Percentiles rank a stretch among this genome's conserved stretches.
Evolutionary conservation across 257 asterid species (phyloP).

Genomic region (Gentiana straminea): DNA sequence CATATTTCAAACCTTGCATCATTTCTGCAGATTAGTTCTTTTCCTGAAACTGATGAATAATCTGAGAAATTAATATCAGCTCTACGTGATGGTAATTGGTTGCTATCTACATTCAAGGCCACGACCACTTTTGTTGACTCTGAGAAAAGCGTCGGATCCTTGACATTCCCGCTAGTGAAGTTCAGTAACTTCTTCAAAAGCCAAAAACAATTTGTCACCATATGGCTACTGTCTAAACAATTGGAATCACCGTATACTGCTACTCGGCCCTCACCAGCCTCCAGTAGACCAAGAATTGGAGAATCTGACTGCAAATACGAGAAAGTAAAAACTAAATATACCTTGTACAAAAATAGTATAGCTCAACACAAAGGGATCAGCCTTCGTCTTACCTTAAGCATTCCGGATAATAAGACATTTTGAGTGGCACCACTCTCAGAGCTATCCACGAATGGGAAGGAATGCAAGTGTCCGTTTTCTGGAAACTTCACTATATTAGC

Average conservation of each 20-base stretch:
- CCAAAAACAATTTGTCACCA: constrained; percentile 96
- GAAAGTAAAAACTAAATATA: background rate
- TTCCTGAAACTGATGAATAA: constrained; percentile 65
- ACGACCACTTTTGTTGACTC: constrained; percentile 53
- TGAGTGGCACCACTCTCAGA: constrained; percentile 98
- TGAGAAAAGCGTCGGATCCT: constrained; percentile 67
- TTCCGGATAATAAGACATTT: constrained; percentile 72
- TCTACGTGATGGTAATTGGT: constrained; percentile 85
- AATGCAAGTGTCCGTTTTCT: constrained; percentile 84
- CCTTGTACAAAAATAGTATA: background rate
- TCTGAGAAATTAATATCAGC: constrained; percentile 81
- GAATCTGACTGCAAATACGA: constrained; percentile 65
- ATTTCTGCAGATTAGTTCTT: constrained; percentile 63
- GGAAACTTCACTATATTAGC: constrained; percentile 89
- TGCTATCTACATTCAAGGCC: constrained; percentile 48
- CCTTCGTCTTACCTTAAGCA: constrained; percentile 56
- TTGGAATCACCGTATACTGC: constrained; percentile 95
- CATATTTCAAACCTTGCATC: constrained; percentile 92
- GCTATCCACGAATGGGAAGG: constrained; percentile 91
- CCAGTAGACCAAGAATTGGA: constrained; percentile 88
- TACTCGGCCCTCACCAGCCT: constrained; percentile 62
- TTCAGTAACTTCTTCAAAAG: constrained; percentile 80
- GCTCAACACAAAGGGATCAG: constrained; percentile 9
- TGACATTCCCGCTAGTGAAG: constrained; percentile 49
- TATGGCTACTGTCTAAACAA: constrained; percentile 98